A percentile compares a stretch with the other conserved stretches of the same genome.
These are phyloP conservation scores for Bipolaris zeicola DNA, from an alignment of 2,329 filamentous ascomycete genomes.

Conservation along the genomic window DNA sequence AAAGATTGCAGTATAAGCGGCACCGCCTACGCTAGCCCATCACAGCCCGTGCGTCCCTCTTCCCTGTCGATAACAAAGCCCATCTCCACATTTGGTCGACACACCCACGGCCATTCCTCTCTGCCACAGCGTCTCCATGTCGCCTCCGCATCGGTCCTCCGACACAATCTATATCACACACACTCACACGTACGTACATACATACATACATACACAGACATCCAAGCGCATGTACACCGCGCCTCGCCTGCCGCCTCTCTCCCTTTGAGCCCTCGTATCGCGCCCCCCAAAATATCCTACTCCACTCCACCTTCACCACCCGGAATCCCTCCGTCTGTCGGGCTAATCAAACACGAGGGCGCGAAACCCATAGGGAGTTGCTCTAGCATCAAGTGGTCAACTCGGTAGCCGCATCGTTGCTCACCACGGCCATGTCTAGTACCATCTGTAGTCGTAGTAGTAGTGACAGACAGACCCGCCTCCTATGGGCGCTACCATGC, in stretches of 20 bases:
- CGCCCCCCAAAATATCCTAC: neutral
- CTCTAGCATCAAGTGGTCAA: constrained; percentile 21
- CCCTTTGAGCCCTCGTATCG: neutral
- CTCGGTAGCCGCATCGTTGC: constrained; percentile 24
- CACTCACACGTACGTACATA: too few relatives aligned
- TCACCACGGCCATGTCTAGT: constrained; percentile 32
- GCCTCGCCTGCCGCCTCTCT: neutral
- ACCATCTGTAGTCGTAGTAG: too few relatives aligned
- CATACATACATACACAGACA: neutral
- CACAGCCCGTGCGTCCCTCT: constrained; percentile 14
- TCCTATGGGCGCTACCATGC: constrained; percentile 19
- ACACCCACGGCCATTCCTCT: neutral
- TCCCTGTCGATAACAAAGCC: constrained; percentile 17
- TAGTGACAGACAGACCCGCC: constrained; percentile 3
- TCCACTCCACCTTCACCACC: neutral
- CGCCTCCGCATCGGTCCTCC: constrained; percentile 11
- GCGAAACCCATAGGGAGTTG: constrained; percentile 19
- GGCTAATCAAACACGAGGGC: constrained; percentile 19
- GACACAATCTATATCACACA: constrained; percentile 1
- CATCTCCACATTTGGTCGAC: constrained; percentile 19
- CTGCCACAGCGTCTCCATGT: neutral
- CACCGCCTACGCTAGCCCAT: constrained; percentile 19
- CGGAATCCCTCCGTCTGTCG: neutral
- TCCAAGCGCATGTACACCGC: neutral
- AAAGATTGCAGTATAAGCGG: constrained; percentile 33